Evolutionary conservation across 1,139 yeast genomes (phyloP).

Genomic region (Zygosaccharomyces sapae): DNA sequence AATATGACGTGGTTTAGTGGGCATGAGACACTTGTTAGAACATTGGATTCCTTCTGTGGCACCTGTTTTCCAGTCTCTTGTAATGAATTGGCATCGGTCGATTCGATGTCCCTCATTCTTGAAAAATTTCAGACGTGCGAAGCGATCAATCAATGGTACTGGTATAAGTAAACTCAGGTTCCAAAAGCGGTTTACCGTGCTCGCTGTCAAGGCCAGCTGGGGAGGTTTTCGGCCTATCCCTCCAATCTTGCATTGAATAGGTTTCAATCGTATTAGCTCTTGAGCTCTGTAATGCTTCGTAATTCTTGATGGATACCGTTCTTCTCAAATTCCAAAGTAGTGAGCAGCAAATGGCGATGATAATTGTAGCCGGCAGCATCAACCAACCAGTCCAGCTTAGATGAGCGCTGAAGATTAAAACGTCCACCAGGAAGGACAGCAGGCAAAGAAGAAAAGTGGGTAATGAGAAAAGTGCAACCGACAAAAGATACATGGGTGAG

Average conservation of each 20-base stretch:
- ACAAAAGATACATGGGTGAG: constrained; percentile 31
- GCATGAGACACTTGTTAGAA: background rate
- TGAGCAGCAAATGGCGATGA: constrained; percentile 35
- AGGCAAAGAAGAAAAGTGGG: constrained; percentile 50
- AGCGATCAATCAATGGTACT: constrained; percentile 8
- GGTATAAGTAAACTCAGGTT: constrained; percentile 12
- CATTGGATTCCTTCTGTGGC: background rate
- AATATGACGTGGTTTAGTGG: background rate
- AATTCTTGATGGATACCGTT: constrained; percentile 45
- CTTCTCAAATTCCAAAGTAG: constrained; percentile 43
- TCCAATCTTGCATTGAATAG: constrained; percentile 14
- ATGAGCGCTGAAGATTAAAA: constrained; percentile 56
- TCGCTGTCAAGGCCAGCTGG: background rate
- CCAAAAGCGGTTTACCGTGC: constrained; percentile 5
- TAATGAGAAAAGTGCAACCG: constrained; percentile 37
- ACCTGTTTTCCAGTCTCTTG: background rate
- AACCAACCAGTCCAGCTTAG: constrained; percentile 68
- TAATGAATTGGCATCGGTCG: background rate
- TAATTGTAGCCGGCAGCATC: constrained; percentile 55
- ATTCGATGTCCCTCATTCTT: background rate
- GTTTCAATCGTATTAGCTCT: constrained; percentile 15
- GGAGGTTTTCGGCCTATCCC: background rate
- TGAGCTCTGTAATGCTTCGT: constrained; percentile 19
- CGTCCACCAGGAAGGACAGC: constrained; percentile 49
- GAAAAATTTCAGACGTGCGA: constrained; percentile 6